Percentiles rank a stretch among this genome's conserved stretches.
Evolutionary conservation across 2,329 filamentous ascomycete genomes (phyloP).

Genomic region (Purpureocillium lavendulum): DNA sequence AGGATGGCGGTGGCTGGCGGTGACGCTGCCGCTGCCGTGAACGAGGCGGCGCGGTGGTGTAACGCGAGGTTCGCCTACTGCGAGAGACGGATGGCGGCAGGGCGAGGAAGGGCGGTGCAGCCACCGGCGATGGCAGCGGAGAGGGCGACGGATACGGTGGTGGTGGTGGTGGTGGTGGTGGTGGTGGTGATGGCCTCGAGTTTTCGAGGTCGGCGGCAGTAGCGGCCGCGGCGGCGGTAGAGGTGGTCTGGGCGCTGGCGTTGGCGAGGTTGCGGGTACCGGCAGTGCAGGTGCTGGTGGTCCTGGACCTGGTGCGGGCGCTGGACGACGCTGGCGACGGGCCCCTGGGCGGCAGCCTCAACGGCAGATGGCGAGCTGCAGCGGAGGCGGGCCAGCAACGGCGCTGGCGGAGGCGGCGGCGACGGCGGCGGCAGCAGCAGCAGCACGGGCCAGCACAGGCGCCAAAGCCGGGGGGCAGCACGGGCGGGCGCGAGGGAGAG

Average conservation of each 20-base stretch:
- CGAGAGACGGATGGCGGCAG: background rate
- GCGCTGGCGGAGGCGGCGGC: background rate
- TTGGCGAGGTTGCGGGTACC: constrained; percentile 1
- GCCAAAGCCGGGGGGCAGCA: background rate
- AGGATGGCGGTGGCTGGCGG: background rate
- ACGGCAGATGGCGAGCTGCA: background rate
- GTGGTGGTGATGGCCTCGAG: background rate
- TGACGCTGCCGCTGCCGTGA: background rate
- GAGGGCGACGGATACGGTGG: background rate
- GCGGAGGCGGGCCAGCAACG: too few relatives aligned
- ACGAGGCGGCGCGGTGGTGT: background rate
- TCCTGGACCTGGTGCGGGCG: background rate
- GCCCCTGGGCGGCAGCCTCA: background rate
- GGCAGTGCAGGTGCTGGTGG: background rate
- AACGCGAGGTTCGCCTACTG: background rate
- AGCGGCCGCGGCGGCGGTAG: background rate
- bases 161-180: background rate
- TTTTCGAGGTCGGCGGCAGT: background rate
- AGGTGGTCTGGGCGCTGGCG: background rate
- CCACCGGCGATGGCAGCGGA: background rate
- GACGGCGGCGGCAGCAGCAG: background rate
- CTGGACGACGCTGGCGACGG: background rate
- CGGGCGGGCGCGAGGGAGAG: too few relatives aligned
- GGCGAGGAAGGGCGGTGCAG: background rate
- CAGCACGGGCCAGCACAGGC: constrained; percentile 2